Conservation (phyloP, 2,329 filamentous ascomycete genomes). For the Cladophialophora exuberans region DNA sequence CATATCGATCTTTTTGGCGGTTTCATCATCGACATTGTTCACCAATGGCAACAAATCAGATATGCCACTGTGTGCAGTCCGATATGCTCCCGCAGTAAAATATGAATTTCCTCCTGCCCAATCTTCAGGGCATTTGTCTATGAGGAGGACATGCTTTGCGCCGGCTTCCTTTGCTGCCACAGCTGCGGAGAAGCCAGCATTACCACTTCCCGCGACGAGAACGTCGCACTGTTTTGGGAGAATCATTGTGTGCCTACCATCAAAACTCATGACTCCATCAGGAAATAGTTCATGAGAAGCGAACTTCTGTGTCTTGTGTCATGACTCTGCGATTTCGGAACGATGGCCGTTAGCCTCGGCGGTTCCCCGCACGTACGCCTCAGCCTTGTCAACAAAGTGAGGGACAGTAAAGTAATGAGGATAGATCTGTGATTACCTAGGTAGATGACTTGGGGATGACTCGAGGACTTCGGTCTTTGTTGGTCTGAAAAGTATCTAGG, state of each 20-base stretch:
- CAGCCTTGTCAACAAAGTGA: slow-evolving; percentile 1
- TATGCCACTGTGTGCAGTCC: slow-evolving; percentile 60
- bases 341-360: background rate
- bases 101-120: slow-evolving; percentile 68
- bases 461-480: too few relatives aligned
- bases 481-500: too few relatives aligned
- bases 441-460: too few relatives aligned
- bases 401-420: too few relatives aligned
- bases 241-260: background rate
- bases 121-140: slow-evolving; percentile 62
- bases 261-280: background rate
- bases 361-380: background rate
- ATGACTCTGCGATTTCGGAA: background rate
- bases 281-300: too few relatives aligned
- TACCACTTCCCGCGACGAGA: slow-evolving; percentile 65
- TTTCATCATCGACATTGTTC: slow-evolving; percentile 55
- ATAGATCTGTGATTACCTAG: too few relatives aligned
- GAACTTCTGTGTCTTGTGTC: background rate
- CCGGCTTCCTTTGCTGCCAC: slow-evolving; percentile 57
- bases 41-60: slow-evolving; percentile 63
- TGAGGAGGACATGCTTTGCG: slow-evolving; percentile 42
- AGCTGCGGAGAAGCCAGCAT: slow-evolving; percentile 66
- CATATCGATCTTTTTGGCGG: slow-evolving; percentile 59
- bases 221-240: slow-evolving; percentile 33
- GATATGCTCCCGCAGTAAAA: slow-evolving; percentile 68